Conservation (phyloP, 2,329 filamentous ascomycete species). For the Talaromyces sp. region DNA sequence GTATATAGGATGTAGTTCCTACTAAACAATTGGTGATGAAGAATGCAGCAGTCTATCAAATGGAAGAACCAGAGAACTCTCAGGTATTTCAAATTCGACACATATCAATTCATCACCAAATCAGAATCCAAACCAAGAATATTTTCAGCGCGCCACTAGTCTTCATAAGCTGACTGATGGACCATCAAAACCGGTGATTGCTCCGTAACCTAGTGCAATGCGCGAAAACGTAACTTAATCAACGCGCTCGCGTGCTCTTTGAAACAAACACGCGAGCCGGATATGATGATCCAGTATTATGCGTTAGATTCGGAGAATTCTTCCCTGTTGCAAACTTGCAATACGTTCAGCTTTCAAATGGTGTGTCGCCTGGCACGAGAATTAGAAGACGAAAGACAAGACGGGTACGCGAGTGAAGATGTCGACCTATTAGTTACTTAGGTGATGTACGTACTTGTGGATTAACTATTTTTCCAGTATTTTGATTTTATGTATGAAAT, state of each 20-base stretch:
- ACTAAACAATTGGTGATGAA: neutral
- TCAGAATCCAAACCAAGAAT: neutral
- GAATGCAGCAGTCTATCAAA: neutral
- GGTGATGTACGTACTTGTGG: too few species aligned
- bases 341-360: neutral
- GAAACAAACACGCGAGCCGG: conserved; percentile 4
- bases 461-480: neutral
- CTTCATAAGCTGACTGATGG: neutral
- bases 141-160: neutral
- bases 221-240: neutral
- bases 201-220: neutral
- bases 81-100: neutral
- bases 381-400: neutral
- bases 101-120: neutral
- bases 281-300: neutral
- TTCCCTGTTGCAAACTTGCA: neutral
- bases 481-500: neutral
- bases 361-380: neutral
- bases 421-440: too few species aligned
- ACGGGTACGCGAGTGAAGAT: neutral
- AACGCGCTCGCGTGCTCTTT: conserved; percentile 4
- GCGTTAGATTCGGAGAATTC: neutral
- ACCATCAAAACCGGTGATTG: neutral
- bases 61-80: neutral
- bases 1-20: neutral